These are phyloP conservation scores for Cladosporium sp. DNA, from an alignment of 2,329 filamentous ascomycete genomes.

Conservation along the genomic window DNA sequence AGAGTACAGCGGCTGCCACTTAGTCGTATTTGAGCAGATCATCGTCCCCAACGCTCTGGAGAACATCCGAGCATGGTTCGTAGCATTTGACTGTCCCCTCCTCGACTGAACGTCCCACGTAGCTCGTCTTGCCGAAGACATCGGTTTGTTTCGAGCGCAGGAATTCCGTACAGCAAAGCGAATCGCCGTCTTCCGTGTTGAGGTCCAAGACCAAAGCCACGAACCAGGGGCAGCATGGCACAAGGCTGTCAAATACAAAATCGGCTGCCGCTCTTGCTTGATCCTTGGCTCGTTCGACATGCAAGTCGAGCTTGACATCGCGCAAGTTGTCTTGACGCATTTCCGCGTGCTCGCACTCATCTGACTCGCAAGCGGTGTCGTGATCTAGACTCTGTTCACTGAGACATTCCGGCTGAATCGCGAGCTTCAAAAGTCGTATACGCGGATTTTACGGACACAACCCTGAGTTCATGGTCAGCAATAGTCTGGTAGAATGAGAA, in stretches of 20 bases:
- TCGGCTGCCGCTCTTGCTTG: background rate
- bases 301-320: too few relatives aligned
- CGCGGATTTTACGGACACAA: background rate
- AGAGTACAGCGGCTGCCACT: too few relatives aligned
- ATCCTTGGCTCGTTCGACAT: too few relatives aligned
- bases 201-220: background rate
- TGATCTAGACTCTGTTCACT: background rate
- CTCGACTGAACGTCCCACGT: background rate
- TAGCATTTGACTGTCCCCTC: background rate
- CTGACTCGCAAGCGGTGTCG: too few relatives aligned
- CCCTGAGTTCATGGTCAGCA: background rate
- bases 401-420: background rate
- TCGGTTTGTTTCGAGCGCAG: conserved; percentile 1
- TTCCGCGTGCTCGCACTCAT: too few relatives aligned
- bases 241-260: background rate
- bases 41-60: background rate
- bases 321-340: too few relatives aligned
- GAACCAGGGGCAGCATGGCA: background rate
- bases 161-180: background rate
- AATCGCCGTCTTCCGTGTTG: background rate
- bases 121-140: background rate
- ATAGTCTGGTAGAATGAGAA: too few relatives aligned
- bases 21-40: background rate
- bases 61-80: conserved; percentile 5
- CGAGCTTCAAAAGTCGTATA: background rate